Percentiles rank a stretch among this genome's conserved stretches.
Evolutionary conservation across 2,329 filamentous ascomycete species (phyloP).

Genomic region (Metarhizium rileyi): DNA sequence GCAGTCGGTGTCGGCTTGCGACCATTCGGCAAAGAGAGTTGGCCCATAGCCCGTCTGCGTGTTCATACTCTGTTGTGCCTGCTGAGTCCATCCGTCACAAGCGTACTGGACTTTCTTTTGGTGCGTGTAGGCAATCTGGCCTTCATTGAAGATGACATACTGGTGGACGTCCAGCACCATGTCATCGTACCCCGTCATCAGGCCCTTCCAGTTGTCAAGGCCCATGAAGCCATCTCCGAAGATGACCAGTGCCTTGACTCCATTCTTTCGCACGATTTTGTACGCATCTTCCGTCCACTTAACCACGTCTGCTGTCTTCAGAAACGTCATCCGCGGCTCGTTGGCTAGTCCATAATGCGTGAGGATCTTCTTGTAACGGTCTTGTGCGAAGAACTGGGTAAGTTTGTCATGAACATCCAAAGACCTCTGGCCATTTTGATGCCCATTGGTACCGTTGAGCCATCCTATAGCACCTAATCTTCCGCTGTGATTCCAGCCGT

Average conservation of each 20-base stretch:
- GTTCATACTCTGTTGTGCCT: conserved; percentile 64
- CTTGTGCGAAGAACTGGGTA: conserved; percentile 85
- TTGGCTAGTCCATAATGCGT: conserved; percentile 92
- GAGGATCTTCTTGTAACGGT: conserved; percentile 84
- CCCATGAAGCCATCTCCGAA: conserved; percentile 96
- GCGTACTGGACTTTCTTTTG: conserved; percentile 77
- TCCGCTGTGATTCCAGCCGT: conserved; percentile 96
- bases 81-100: conserved; percentile 76
- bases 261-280: conserved; percentile 64
- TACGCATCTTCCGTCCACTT: conserved; percentile 72
- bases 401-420: conserved; percentile 81
- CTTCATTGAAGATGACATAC: conserved; percentile 94
- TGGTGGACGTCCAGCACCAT: conserved; percentile 95
- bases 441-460: conserved; percentile 83
- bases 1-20: conserved; percentile 95
- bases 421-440: conserved; percentile 67
- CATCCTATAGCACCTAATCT: conserved; percentile 71
- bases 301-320: conserved; percentile 58
- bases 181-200: conserved; percentile 59
- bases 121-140: conserved; percentile 75
- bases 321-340: conserved; percentile 77
- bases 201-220: conserved; percentile 79
- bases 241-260: conserved; percentile 61
- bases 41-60: conserved; percentile 76
- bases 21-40: conserved; percentile 94